phyloP scores from a whole-genome alignment of 208 protist genomes.

The Trypanosoma lewisi region DNA sequence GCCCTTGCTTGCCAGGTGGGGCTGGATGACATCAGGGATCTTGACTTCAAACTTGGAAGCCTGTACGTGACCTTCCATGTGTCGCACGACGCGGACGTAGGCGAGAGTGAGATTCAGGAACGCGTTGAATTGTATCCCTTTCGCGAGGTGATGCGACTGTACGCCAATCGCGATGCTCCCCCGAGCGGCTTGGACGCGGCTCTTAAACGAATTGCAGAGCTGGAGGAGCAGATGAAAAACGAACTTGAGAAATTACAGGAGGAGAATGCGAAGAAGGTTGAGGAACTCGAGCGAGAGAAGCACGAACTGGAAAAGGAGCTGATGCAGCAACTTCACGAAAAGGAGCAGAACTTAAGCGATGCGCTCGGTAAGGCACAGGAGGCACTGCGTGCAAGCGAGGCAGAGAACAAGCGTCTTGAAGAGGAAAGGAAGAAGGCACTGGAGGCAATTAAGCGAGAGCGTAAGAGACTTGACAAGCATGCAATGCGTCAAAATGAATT shows the following conservation, averaged over 20 bases:
- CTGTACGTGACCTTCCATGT: constrained; percentile 84
- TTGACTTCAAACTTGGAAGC: constrained; percentile 74
- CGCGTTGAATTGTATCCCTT: constrained; percentile 77
- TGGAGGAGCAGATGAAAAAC: constrained; percentile 58
- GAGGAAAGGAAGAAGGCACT: constrained; percentile 29
- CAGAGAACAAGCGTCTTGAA: constrained; percentile 51
- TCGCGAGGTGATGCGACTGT: constrained; percentile 77
- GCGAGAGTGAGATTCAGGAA: constrained; percentile 63
- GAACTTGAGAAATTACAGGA: constrained; percentile 42
- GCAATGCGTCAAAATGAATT: constrained; percentile 71
- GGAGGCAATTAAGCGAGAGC: constrained; percentile 57
- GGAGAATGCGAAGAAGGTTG: constrained; percentile 22
- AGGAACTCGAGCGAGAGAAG: constrained; percentile 11
- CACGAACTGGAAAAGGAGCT: constrained; percentile 25
- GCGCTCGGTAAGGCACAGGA: constrained; percentile 51
- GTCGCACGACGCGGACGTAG: constrained; percentile 72
- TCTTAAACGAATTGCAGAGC: constrained; percentile 46
- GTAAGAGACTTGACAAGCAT: constrained; percentile 51
- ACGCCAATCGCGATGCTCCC: constrained; percentile 58
- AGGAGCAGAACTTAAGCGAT: constrained; percentile 32
- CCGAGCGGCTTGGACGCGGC: constrained; percentile 60
- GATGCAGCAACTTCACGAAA: constrained; percentile 27
- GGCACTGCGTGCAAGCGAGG: constrained; percentile 36
- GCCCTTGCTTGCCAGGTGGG: constrained; percentile 43
- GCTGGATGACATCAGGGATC: constrained; percentile 38